Evolutionary conservation across 169 alveolate genomes (phyloP).

Genomic region (Plasmodium cynomolgi): DNA sequence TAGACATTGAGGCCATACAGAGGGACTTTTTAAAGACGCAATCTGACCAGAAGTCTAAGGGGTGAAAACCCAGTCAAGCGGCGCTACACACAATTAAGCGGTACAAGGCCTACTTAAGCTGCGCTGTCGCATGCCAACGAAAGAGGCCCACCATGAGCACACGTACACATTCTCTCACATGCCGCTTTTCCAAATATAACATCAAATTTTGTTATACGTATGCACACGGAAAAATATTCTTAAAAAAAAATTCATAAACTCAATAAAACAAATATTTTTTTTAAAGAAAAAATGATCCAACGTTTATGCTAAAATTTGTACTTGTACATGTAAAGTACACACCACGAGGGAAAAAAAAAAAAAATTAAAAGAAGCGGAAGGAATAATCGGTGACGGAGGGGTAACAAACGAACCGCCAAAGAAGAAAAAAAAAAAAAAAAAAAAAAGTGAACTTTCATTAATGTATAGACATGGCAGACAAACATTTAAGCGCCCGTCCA

Average conservation of each 20-base stretch:
- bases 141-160: background rate
- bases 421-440: background rate
- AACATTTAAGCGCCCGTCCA: background rate
- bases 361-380: background rate
- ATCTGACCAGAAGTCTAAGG: background rate
- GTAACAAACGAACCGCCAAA: background rate
- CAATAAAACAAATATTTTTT: background rate
- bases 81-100: background rate
- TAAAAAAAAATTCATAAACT: background rate
- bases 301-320: background rate
- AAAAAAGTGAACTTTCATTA: background rate
- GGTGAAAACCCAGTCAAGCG: background rate
- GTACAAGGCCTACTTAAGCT: background rate
- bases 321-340: background rate
- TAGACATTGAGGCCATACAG: constrained; percentile 64
- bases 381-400: background rate
- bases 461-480: background rate
- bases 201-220: background rate
- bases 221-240: background rate
- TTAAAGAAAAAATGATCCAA: background rate
- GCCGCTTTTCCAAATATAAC: background rate
- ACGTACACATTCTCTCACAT: background rate
- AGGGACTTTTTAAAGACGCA: constrained; percentile 40
- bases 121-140: background rate
- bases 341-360: background rate